phyloP scores from a whole-genome alignment of 202 grass and related monocot species.

The Saccharum hybrid region DNA sequence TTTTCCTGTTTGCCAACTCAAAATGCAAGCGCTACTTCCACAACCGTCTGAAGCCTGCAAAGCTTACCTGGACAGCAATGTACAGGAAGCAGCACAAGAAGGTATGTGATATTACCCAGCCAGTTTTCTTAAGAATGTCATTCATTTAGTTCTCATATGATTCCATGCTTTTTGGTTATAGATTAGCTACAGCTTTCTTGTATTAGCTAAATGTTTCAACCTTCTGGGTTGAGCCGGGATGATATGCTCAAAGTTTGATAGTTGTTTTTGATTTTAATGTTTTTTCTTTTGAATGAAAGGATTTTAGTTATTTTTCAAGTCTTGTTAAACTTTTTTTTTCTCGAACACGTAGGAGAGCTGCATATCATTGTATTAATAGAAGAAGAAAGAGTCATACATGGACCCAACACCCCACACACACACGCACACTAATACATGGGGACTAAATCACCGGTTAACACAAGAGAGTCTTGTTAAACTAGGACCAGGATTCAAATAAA shows the following conservation, averaged over 20 bases:
- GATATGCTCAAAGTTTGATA: not conserved
- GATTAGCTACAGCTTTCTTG: not conserved
- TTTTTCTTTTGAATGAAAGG: not conserved
- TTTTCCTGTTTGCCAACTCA: not conserved
- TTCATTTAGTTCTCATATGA: not conserved
- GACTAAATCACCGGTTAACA: too few species aligned
- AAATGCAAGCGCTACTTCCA: slow-evolving; percentile 9
- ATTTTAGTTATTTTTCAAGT: not conserved
- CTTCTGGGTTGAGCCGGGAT: not conserved
- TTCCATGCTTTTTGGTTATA: not conserved
- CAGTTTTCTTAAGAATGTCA: not conserved
- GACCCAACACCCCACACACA: too few species aligned
- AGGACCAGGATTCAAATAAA: not conserved
- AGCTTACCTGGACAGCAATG: slow-evolving; percentile 11
- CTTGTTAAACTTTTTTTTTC: too few species aligned
- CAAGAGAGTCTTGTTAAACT: not conserved
- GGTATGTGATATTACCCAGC: not conserved
- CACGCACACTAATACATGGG: too few species aligned
- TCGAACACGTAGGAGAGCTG: too few species aligned
- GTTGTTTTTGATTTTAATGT: not conserved
- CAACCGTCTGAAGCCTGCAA: not conserved
- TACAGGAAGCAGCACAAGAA: slow-evolving; percentile 6
- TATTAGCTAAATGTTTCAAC: not conserved
- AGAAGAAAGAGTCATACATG: too few species aligned
- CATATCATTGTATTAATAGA: too few species aligned